phyloP scores from a whole-genome alignment of 139 green algal species.

The Mychonastes homosphaera region DNA sequence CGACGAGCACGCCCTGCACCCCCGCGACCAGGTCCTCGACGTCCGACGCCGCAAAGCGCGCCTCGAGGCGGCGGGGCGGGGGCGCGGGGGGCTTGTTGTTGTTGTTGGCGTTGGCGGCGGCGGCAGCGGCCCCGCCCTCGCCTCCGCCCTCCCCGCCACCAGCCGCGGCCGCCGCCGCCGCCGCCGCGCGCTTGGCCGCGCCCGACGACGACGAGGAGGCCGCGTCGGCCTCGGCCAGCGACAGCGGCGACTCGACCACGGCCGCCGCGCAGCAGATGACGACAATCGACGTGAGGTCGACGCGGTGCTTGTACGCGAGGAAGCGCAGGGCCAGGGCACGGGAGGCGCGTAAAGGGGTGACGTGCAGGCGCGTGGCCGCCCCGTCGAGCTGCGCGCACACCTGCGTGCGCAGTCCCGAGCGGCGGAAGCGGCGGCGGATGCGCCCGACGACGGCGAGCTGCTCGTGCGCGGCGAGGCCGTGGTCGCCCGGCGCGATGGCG shows the following conservation, averaged over 20 bases:
- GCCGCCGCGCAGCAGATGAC: constrained; percentile 16
- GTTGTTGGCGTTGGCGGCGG: background rate
- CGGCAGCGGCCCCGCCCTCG: background rate
- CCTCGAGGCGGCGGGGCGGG: background rate
- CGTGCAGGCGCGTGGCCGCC: constrained; percentile 43
- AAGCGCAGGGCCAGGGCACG: constrained; percentile 66
- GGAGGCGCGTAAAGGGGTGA: constrained; percentile 63
- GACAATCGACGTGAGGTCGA: constrained; percentile 36
- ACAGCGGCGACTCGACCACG: background rate
- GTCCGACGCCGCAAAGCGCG: constrained; percentile 23
- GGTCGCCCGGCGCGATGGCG: background rate
- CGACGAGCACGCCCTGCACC: constrained; percentile 35
- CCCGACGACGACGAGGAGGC: no score
- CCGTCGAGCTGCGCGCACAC: constrained; percentile 27
- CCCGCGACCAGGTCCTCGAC: constrained; percentile 41
- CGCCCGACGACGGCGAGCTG: constrained; percentile 6
- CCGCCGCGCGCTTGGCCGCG: no score
- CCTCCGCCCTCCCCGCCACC: no score
- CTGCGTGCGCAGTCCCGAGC: constrained; percentile 32
- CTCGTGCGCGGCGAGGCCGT: constrained; percentile 1
- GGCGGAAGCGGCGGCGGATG: constrained; percentile 27
- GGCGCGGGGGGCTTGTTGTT: background rate
- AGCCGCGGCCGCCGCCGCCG: no score
- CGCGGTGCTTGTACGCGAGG: constrained; percentile 35
- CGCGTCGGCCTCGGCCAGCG: no score